phyloP scores from a whole-genome alignment of 768 basidiomycete genomes.

The Suillus subluteus region DNA sequence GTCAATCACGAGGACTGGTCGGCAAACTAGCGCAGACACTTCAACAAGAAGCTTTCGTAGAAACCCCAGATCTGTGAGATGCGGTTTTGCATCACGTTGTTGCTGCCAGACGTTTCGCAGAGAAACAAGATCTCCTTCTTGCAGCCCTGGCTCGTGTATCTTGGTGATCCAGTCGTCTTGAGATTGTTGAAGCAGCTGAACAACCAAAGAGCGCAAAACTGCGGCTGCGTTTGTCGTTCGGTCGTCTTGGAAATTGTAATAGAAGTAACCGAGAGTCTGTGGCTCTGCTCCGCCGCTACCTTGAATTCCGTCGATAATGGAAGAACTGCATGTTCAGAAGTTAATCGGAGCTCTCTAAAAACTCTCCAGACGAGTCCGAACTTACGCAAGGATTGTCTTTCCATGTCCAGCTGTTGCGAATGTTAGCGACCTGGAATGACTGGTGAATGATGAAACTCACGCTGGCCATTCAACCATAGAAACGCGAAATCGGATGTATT shows the following conservation, averaged over 20 bases:
- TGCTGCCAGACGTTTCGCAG: background rate
- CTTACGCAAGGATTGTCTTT: no score
- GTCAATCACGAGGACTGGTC: constrained; percentile 11
- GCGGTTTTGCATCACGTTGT: background rate
- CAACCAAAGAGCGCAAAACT: constrained; percentile 22
- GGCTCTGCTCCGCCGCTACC: no score
- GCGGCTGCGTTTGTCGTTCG: constrained; percentile 13
- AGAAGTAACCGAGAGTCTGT: constrained; percentile 14
- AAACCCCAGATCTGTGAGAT: background rate
- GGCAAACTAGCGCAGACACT: background rate
- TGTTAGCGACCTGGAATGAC: no score
- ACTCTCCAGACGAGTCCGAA: no score
- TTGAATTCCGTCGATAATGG: no score
- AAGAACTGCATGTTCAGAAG: no score
- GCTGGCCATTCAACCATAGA: no score
- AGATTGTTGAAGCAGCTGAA: constrained; percentile 8
- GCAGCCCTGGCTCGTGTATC: background rate
- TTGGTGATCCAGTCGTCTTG: background rate
- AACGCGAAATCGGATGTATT: background rate
- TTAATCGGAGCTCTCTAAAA: no score
- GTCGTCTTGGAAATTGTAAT: constrained; percentile 17
- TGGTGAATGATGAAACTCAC: no score
- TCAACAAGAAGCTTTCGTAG: background rate
- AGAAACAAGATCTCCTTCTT: background rate
- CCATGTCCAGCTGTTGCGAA: no score